A percentile compares a stretch with the other conserved stretches of the same genome.
These are phyloP conservation scores for Stylonectria norvegica DNA, from an alignment of 2,329 filamentous ascomycete genomes.

Conservation along the genomic window DNA sequence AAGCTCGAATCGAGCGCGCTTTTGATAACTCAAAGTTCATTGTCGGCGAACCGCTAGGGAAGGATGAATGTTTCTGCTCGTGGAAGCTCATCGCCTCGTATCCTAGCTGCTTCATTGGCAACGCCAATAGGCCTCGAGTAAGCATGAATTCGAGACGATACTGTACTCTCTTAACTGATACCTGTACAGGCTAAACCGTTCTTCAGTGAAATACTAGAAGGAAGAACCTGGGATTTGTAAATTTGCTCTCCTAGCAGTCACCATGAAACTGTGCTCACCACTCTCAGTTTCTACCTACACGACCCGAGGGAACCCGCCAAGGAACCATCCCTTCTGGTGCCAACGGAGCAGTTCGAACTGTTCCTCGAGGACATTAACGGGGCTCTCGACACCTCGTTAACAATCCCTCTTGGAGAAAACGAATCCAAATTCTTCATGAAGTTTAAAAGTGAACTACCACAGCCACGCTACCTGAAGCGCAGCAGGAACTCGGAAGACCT, in stretches of 20 bases:
- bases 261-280: slow-evolving; percentile 12
- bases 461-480: slow-evolving; percentile 65
- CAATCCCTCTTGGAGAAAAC: slow-evolving; percentile 53
- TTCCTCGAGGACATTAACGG: slow-evolving; percentile 65
- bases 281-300: slow-evolving; percentile 63
- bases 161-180: slow-evolving; percentile 12
- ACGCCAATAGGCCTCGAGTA: slow-evolving; percentile 48
- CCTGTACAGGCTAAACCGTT: slow-evolving; percentile 40
- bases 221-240: slow-evolving; percentile 73
- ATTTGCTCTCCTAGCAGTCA: background rate
- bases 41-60: slow-evolving; percentile 22
- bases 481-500: slow-evolving; percentile 41
- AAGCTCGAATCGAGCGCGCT: too few relatives aligned
- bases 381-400: slow-evolving; percentile 50
- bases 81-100: slow-evolving; percentile 56
- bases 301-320: slow-evolving; percentile 46
- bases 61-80: slow-evolving; percentile 41
- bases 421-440: slow-evolving; percentile 55
- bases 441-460: slow-evolving; percentile 60
- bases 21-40: slow-evolving; percentile 25
- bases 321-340: slow-evolving; percentile 62
- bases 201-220: slow-evolving; percentile 59
- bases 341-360: slow-evolving; percentile 59
- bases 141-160: slow-evolving; percentile 16
- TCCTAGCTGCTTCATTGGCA: slow-evolving; percentile 56